Evolutionary conservation across 139 green algal genomes (phyloP), one percentile per base, ranked within the genome.

Genomic region (Picochlorum sp.): DNA sequence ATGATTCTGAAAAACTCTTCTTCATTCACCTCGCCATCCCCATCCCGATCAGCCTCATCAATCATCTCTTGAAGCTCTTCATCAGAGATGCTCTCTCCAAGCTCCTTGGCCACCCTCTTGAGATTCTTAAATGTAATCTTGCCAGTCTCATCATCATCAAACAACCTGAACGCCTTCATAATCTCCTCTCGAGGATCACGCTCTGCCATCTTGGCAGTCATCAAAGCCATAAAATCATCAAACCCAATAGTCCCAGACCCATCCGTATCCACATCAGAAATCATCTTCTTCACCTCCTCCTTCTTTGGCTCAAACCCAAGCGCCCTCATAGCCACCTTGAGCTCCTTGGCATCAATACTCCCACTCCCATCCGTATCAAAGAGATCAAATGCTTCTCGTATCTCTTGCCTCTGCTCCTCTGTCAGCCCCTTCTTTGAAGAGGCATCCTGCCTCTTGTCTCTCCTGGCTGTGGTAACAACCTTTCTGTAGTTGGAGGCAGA

Each of bases 231-330:
- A 59, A 92, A 91, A 66, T 88, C 84, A 61, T 92, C 85, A 72
- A 88, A 94, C 65, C 87, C 83, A 67, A 92, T 92, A 37, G 80
- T 87, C 21, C 85, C 87, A 52, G 52, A 77, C 64, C 92, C 88
- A 56, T 97, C 92, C 75, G 94, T 96, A 81, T 97, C 92, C 60
- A 97, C 92, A 73, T 97, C 90, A 45, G 87, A 85, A 73, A 98
- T 97, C 90, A 98, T 97, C 79, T 97, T 96, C 81, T 95, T 95
- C 77, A 98, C 90, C 70, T 98, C 92, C 73, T 98, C 92, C 84
- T 97, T 97, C 82, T 96, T 97, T 23, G 90, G 92, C 85, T 98
- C 92, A 65, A 98, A 98, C 41, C 92, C 92, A 44, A 98, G 80
- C 1, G 92, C 92, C 28, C 83, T 56, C 85, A 90, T 95, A 47